These are phyloP conservation scores for Aspergillus transmontanensis DNA, from an alignment of 2,329 filamentous ascomycete species.

Conservation along the genomic window DNA sequence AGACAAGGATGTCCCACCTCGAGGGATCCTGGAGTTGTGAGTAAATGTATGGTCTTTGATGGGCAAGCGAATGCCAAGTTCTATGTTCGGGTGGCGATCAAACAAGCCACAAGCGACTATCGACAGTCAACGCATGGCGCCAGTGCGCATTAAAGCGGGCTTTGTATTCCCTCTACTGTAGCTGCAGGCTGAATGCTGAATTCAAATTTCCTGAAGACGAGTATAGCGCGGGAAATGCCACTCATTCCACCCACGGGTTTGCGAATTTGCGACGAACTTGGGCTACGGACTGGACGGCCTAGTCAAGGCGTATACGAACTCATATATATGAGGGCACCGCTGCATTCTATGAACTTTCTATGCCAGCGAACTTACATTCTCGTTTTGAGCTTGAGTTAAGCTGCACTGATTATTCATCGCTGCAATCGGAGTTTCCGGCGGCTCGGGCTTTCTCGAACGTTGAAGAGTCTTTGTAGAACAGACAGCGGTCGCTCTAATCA, in stretches of 20 bases:
- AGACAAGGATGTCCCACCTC: not conserved
- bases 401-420: not conserved
- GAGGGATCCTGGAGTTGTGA: not conserved
- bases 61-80: not conserved
- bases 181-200: not conserved
- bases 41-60: not conserved
- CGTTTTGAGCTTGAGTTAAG: not conserved
- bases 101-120: not conserved
- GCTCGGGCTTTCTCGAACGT: not conserved
- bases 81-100: not conserved
- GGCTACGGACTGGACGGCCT: not conserved
- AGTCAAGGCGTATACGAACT: not conserved
- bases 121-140: not conserved
- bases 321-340: not conserved
- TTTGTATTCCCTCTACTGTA: not conserved
- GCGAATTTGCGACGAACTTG: not conserved
- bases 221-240: not conserved
- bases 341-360: too few relatives aligned
- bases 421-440: not conserved
- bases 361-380: not conserved
- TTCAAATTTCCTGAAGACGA: not conserved
- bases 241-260: not conserved
- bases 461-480: not conserved
- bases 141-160: not conserved
- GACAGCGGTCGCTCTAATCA: not conserved